phyloP scores from a whole-genome alignment of 2,329 filamentous ascomycete species.

The Neonectria magnoliae region DNA sequence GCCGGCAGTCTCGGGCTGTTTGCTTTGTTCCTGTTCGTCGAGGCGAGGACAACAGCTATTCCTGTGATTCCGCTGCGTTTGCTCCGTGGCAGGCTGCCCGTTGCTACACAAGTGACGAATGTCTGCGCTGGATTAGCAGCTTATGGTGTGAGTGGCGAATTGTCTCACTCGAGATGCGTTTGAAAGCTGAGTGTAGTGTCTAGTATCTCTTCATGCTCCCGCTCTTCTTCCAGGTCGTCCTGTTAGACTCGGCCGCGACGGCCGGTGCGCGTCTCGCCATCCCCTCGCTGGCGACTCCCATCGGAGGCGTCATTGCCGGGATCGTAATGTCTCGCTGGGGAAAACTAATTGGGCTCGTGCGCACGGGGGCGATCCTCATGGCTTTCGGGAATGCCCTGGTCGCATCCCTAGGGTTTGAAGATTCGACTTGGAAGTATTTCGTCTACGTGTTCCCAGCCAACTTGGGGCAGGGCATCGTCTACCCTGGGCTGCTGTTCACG shows the following conservation, averaged over 20 bases:
- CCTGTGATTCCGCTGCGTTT: slow-evolving; percentile 66
- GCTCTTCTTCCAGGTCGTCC: slow-evolving; percentile 75
- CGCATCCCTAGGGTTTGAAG: slow-evolving; percentile 58
- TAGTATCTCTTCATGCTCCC: slow-evolving; percentile 75
- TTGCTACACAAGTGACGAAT: slow-evolving; percentile 67
- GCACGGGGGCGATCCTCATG: slow-evolving; percentile 62
- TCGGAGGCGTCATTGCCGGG: slow-evolving; percentile 66
- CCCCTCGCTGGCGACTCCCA: slow-evolving; percentile 68
- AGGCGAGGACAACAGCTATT: slow-evolving; percentile 60
- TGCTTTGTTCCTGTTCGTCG: slow-evolving; percentile 57
- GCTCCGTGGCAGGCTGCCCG: slow-evolving; percentile 63
- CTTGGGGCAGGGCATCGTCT: slow-evolving; percentile 68
- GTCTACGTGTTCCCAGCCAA: slow-evolving; percentile 67
- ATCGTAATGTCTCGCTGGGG: slow-evolving; percentile 68
- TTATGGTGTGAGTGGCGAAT: slow-evolving; percentile 63
- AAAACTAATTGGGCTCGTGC: slow-evolving; percentile 61
- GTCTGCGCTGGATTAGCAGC: slow-evolving; percentile 69
- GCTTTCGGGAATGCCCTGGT: slow-evolving; percentile 64
- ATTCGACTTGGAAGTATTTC: slow-evolving; percentile 64
- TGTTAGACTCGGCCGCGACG: slow-evolving; percentile 69
- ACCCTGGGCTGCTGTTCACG: slow-evolving; percentile 68
- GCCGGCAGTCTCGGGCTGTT: slow-evolving; percentile 56
- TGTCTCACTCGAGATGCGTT: background rate
- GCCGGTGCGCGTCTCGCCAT: slow-evolving; percentile 73
- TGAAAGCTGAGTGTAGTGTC: slow-evolving; percentile 25